Evolutionary conservation across 2,329 filamentous ascomycete species (phyloP).

Genomic region (Tolypocladium inflatum): DNA sequence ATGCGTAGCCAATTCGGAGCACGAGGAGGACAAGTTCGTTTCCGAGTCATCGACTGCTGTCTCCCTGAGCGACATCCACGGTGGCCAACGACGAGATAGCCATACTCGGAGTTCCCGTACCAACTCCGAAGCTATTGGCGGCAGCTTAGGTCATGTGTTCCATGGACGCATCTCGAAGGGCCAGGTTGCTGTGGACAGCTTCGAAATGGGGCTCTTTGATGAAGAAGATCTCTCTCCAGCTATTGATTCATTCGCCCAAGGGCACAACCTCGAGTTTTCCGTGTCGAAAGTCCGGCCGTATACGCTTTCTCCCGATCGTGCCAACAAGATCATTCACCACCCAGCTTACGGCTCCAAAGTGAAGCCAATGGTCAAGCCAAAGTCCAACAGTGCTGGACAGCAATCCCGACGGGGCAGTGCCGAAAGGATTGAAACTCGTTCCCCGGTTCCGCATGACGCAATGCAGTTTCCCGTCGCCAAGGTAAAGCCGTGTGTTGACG

Average conservation of each 20-base stretch:
- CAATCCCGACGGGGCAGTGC: neutral
- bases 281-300: conserved; percentile 4
- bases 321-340: neutral
- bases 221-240: neutral
- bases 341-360: conserved; percentile 1
- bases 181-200: neutral
- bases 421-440: neutral
- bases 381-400: neutral
- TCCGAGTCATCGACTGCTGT: conserved; percentile 6
- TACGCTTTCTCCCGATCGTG: neutral
- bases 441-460: neutral
- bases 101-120: neutral
- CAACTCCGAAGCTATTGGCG: neutral
- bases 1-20: neutral
- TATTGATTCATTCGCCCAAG: too few species aligned
- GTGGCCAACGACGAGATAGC: neutral
- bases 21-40: neutral
- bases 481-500: conserved; percentile 2
- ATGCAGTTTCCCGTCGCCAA: neutral
- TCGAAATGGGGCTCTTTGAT: neutral
- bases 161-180: neutral
- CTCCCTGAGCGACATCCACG: neutral
- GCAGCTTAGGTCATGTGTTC: neutral
- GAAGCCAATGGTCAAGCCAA: neutral
- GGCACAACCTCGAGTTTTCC: neutral